Conservation (phyloP, 2,329 filamentous ascomycete species). For the Zasmidium citrigriseum region DNA sequence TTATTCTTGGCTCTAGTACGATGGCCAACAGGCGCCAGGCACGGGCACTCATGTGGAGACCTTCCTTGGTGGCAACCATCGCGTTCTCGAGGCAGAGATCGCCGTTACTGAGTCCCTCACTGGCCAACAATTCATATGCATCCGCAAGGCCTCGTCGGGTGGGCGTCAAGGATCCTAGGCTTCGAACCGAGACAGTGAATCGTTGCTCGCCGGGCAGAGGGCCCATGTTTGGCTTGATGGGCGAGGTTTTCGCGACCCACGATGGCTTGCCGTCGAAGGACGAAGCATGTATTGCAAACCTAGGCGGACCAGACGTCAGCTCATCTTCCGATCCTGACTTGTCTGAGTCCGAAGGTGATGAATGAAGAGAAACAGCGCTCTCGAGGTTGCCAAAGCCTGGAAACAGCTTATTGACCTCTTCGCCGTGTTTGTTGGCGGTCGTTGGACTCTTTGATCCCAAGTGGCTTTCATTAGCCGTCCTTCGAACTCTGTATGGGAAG, state of each 20-base stretch:
- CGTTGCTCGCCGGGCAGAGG: constrained; percentile 48
- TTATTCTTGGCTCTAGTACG: constrained; percentile 67
- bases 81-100: constrained; percentile 85
- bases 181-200: constrained; percentile 73
- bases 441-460: not conserved
- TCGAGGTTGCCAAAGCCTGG: constrained; percentile 32
- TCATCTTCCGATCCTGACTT: not conserved
- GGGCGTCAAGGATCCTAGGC: constrained; percentile 71
- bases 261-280: constrained; percentile 41
- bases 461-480: constrained; percentile 4
- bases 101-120: constrained; percentile 55
- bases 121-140: constrained; percentile 81
- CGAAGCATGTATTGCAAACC: constrained; percentile 54
- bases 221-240: constrained; percentile 18
- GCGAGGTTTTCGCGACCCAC: constrained; percentile 35
- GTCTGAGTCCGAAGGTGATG: not conserved
- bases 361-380: not conserved
- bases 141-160: constrained; percentile 75
- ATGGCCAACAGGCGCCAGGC: constrained; percentile 82
- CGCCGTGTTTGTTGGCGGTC: constrained; percentile 52
- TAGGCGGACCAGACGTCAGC: not conserved
- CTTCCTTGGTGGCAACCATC: constrained; percentile 69
- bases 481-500: constrained; percentile 56
- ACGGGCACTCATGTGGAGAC: constrained; percentile 70
- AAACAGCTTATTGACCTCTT: constrained; percentile 42